Conservation (phyloP, 169 alveolate species). For the Ichthyophthirius multifiliis region DNA sequence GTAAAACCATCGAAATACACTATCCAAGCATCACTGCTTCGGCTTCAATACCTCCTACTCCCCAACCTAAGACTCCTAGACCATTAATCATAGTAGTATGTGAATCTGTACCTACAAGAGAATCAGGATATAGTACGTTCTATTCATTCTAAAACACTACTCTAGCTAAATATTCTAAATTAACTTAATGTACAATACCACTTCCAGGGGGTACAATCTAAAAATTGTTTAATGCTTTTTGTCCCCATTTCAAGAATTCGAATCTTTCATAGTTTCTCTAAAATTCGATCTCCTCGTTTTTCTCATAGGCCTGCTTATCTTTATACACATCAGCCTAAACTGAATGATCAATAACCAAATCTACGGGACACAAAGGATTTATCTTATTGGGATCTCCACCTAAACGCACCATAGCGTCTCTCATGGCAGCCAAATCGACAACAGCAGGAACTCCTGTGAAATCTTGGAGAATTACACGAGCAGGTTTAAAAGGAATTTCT, state of each 20-base stretch:
- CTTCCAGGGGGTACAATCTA: slow-evolving; percentile 98
- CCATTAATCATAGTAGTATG: slow-evolving; percentile 98
- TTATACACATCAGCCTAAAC: slow-evolving; percentile 95
- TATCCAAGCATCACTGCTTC: slow-evolving; percentile 98
- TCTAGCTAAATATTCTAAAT: slow-evolving; percentile 81
- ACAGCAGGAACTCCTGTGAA: slow-evolving; percentile 97
- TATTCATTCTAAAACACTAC: slow-evolving; percentile 75
- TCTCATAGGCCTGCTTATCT: slow-evolving; percentile 76
- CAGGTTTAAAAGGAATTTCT: slow-evolving; percentile 96
- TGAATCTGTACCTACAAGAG: slow-evolving; percentile 96
- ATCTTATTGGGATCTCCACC: slow-evolving; percentile 92
- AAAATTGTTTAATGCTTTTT: slow-evolving; percentile 91
- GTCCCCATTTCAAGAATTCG: slow-evolving; percentile 96
- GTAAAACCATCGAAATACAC: slow-evolving; percentile 94
- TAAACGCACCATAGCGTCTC: slow-evolving; percentile 89
- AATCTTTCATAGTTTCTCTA: slow-evolving; percentile 93
- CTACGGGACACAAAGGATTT: slow-evolving; percentile 95
- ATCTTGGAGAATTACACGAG: slow-evolving; percentile 95
- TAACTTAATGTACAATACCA: slow-evolving; percentile 95
- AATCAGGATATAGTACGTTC: slow-evolving; percentile 91
- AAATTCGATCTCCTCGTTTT: slow-evolving; percentile 93
- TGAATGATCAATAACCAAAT: slow-evolving; percentile 95
- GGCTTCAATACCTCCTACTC: slow-evolving; percentile 98
- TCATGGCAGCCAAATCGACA: slow-evolving; percentile 97
- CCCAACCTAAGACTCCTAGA: slow-evolving; percentile 95